Evolutionary conservation across 345 rosid species (phyloP).

Genomic region (Euphorbia pulcherrima): DNA sequence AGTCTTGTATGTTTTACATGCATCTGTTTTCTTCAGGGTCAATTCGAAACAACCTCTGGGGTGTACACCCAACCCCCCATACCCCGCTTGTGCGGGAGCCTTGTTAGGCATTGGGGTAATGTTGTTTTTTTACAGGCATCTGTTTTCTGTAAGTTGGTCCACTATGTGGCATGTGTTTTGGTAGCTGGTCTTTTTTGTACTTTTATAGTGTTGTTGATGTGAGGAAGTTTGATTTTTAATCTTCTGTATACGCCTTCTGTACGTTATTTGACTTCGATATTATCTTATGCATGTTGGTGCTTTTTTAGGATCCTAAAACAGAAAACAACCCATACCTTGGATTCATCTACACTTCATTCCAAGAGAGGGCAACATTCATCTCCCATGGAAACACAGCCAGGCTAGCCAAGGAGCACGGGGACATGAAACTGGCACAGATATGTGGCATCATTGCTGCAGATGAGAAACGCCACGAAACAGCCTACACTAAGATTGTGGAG

Average conservation of each 20-base stretch:
- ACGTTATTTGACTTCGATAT: background rate
- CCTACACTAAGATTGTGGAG: conserved; percentile 30
- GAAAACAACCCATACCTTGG: conserved; percentile 35
- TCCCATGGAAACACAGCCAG: conserved; percentile 40
- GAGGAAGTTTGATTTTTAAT: background rate
- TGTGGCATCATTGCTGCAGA: conserved; percentile 37
- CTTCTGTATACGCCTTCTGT: background rate
- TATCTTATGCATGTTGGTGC: background rate
- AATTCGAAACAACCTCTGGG: no score
- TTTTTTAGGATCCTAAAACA: conserved; percentile 21
- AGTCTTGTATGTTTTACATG: background rate
- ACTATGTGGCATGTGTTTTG: background rate
- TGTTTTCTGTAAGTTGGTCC: background rate
- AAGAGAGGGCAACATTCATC: conserved; percentile 43
- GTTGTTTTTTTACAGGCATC: background rate
- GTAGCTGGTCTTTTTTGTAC: conserved; percentile 3
- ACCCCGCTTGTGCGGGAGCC: no score
- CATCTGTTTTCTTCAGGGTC: background rate
- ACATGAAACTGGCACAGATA: conserved; percentile 32
- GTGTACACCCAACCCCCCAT: no score
- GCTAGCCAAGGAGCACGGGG: conserved; percentile 37
- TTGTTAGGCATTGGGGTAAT: no score
- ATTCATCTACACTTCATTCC: conserved; percentile 40
- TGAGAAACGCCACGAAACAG: conserved; percentile 39
- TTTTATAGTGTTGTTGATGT: background rate